phyloP scores from a whole-genome alignment of 441 rosid genomes.

The Bruguiera hainesii region DNA sequence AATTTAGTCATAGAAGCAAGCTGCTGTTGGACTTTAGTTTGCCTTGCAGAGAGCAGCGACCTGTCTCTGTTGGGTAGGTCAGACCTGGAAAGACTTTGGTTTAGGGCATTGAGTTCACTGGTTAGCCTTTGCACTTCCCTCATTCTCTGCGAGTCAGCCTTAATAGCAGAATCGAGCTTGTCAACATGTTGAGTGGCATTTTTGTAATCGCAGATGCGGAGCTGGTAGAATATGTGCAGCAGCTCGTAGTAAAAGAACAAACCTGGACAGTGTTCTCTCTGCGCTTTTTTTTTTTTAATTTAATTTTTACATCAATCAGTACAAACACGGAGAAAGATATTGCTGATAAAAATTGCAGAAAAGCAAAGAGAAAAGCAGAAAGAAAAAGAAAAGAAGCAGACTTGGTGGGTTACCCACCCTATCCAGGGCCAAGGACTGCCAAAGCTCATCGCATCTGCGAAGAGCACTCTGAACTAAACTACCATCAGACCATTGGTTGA shows the following conservation, averaged over 20 bases:
- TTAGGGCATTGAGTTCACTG: conserved; percentile 62
- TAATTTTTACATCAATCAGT: too few species aligned
- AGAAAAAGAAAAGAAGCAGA: not conserved
- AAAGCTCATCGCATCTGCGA: conserved; percentile 60
- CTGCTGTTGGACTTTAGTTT: conserved; percentile 55
- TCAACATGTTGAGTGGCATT: conserved; percentile 79
- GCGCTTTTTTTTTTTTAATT: not conserved
- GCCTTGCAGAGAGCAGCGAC: conserved; percentile 49
- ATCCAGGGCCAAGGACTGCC: conserved; percentile 66
- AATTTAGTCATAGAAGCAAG: conserved; percentile 33
- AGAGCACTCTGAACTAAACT: conserved; percentile 64
- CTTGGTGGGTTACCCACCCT: conserved; percentile 41
- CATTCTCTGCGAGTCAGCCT: conserved; percentile 58
- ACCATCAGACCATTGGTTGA: conserved; percentile 85
- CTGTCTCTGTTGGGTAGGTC: conserved; percentile 66
- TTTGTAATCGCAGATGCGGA: conserved; percentile 85
- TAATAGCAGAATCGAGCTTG: conserved; percentile 83
- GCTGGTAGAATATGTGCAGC: conserved; percentile 80
- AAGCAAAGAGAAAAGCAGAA: not conserved
- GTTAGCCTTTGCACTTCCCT: conserved; percentile 45
- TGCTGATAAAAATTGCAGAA: too few species aligned
- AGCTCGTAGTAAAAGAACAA: conserved; percentile 90
- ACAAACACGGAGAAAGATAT: too few species aligned
- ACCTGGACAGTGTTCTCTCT: conserved; percentile 72
- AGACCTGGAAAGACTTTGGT: conserved; percentile 60